Evolutionary conservation across 2,329 filamentous ascomycete genomes (phyloP), one percentile per base, ranked within the genome.

Genomic region (Lecanosticta acicola): DNA sequence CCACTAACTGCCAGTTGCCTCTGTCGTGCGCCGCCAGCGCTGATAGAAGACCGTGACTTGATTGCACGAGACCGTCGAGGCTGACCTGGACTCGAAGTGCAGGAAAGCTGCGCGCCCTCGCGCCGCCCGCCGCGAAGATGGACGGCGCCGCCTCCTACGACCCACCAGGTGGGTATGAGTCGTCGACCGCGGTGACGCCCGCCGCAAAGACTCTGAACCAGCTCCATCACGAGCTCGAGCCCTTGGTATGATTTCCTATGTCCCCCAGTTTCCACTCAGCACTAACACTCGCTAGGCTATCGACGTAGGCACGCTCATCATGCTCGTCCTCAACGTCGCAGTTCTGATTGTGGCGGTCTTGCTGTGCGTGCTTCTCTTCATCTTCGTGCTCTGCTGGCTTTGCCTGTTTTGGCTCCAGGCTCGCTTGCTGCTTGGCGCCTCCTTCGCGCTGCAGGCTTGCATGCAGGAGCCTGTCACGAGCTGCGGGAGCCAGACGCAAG

Each of bases 371-470:
- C 19, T 43, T 4, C 16, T 50, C 2, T 51, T 43, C 41, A 49
- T 43, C 41, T 53, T 53, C 39, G 32, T 45, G 1, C 8, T 51
- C 5, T 32, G 40, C 11, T 55, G 53, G 53, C 35, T 55, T 14
- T 45, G 36, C 14, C 39, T 49, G 7, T 44, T 55, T 14, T 55
- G 48, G 45, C 14, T 51, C 14, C 49, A 49, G 36, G 45, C 44
- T 0, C 45, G 33, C 11, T 37, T 52, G 5, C 34, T 54, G n/a
- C 29, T 43, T 9, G n/a, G 36, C n/a, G 32, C 51, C 16, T 43
- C 48, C 8, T 14, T 19, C 17, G 38, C 53, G 16, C 41, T 55
- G 10, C 36, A 35, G 4, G 10, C 14, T 7, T 51, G 45, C 29
- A 43, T 51, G 37, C 20, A 26, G 13, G 29, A 39, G 19, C 49